Conservation (phyloP, 2,329 filamentous ascomycete genomes). For the Aspergillus luchuensis region DNA sequence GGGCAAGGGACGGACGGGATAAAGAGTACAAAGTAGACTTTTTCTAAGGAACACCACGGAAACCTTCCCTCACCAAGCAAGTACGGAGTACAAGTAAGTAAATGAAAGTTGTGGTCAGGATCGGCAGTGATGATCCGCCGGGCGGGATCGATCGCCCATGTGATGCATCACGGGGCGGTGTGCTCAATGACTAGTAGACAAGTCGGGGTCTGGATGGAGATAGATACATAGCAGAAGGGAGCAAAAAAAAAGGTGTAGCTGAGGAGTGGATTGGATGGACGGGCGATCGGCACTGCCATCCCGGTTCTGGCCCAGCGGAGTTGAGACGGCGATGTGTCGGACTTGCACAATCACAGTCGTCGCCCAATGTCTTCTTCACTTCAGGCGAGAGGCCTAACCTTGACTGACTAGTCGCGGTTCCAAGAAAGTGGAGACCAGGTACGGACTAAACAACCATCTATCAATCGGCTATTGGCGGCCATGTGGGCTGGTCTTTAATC, state of each 20-base stretch:
- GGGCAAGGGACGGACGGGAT: neutral
- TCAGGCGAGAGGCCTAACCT: neutral
- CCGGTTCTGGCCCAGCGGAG: slow-evolving; percentile 3
- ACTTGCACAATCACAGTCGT: neutral
- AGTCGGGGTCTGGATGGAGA: no score
- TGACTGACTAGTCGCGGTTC: neutral
- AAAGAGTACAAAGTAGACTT: neutral
- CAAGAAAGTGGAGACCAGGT: neutral
- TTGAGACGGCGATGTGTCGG: neutral
- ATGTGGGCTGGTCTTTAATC: neutral
- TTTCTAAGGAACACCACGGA: no score
- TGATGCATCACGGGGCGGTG: slow-evolving; percentile 11
- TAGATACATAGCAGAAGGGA: no score
- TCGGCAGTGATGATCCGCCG: slow-evolving; percentile 6
- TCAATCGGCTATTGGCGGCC: neutral
- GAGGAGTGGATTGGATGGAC: neutral
- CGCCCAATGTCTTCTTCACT: neutral
- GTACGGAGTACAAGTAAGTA: neutral
- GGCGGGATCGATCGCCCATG: slow-evolving; percentile 9
- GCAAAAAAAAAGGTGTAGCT: neutral
- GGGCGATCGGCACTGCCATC: slow-evolving; percentile 10
- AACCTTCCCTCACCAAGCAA: neutral
- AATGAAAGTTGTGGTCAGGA: neutral
- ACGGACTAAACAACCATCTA: neutral
- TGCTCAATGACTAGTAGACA: neutral